phyloP scores from a whole-genome alignment of 208 protist genomes.

The Trypanosoma conorhini region DNA sequence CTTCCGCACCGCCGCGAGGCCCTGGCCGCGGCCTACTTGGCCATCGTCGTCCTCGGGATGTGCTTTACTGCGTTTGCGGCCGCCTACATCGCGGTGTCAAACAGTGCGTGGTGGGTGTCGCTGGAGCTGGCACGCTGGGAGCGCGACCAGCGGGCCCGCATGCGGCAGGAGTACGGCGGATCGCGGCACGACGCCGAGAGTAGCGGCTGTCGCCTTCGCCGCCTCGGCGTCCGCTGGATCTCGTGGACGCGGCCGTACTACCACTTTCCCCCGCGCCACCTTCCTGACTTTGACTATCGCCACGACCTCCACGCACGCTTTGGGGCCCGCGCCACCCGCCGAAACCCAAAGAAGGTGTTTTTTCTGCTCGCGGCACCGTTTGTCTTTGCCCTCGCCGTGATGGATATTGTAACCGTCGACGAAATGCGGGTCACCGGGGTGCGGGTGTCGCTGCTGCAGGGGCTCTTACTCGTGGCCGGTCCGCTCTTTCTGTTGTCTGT shows the following conservation, averaged over 20 bases:
- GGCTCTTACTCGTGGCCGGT: slow-evolving; percentile 16
- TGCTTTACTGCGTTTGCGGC: slow-evolving; percentile 19
- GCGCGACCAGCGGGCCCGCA: background rate
- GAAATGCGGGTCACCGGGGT: slow-evolving; percentile 4
- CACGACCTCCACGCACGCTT: slow-evolving; percentile 18
- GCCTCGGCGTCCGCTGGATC: slow-evolving; percentile 25
- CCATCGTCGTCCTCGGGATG: slow-evolving; percentile 17
- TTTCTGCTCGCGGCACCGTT: slow-evolving; percentile 27
- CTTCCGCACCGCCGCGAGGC: slow-evolving; percentile 1
- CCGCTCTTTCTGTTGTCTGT: slow-evolving; percentile 27
- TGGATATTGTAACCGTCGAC: slow-evolving; percentile 26
- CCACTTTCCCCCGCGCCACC: slow-evolving; percentile 15
- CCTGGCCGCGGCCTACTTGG: slow-evolving; percentile 26
- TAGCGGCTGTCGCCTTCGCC: slow-evolving; percentile 13
- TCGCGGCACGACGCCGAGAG: slow-evolving; percentile 5
- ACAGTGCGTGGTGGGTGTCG: slow-evolving; percentile 25
- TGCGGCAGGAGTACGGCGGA: background rate
- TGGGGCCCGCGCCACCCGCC: background rate
- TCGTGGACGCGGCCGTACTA: slow-evolving; percentile 25
- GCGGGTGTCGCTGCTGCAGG: slow-evolving; percentile 27
- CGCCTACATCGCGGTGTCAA: slow-evolving; percentile 13
- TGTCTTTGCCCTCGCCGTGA: slow-evolving; percentile 23
- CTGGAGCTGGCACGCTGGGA: slow-evolving; percentile 10
- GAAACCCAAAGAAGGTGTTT: slow-evolving; percentile 4
- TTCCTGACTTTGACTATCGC: slow-evolving; percentile 27